These are phyloP conservation scores for Rhynchosporium agropyri DNA, from an alignment of 2,329 filamentous ascomycete species.

Conservation along the genomic window DNA sequence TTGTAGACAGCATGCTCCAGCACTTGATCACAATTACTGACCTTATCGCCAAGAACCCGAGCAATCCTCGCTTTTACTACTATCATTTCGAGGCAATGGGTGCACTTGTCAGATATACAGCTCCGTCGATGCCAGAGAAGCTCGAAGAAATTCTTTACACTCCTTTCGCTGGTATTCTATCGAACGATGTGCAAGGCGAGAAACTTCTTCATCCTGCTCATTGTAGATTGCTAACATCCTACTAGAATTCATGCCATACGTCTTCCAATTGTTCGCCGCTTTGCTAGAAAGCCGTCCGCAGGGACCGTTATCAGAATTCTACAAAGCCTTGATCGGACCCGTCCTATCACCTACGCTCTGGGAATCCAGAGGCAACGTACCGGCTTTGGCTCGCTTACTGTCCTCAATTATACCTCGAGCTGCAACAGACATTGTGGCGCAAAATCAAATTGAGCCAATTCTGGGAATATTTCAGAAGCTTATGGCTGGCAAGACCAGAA, in stretches of 20 bases:
- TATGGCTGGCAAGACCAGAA: constrained; percentile 59
- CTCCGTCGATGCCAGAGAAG: constrained; percentile 66
- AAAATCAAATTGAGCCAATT: constrained; percentile 82
- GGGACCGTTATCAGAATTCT: constrained; percentile 77
- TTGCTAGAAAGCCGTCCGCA: constrained; percentile 84
- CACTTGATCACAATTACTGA: constrained; percentile 89
- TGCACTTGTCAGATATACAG: constrained; percentile 78
- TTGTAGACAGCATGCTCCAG: constrained; percentile 76
- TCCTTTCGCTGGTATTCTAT: constrained; percentile 79
- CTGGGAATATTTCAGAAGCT: constrained; percentile 97
- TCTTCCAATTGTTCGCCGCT: constrained; percentile 93
- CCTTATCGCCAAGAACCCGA: constrained; percentile 91
- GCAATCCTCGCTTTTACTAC: constrained; percentile 97
- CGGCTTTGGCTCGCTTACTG: constrained; percentile 83
- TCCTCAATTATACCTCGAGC: constrained; percentile 82
- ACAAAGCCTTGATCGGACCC: constrained; percentile 75
- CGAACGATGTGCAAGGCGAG: constrained; percentile 77
- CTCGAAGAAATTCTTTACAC: constrained; percentile 81
- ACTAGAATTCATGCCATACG: constrained; percentile 89
- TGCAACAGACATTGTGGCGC: constrained; percentile 69
- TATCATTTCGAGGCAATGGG: constrained; percentile 96
- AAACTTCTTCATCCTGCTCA: constrained; percentile 5
- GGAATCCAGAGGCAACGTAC: constrained; percentile 92
- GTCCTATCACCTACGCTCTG: constrained; percentile 82
- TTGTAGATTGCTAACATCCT: constrained; percentile 39